phyloP scores from a whole-genome alignment of 75 land plant species.

The Azolla pinnata region DNA sequence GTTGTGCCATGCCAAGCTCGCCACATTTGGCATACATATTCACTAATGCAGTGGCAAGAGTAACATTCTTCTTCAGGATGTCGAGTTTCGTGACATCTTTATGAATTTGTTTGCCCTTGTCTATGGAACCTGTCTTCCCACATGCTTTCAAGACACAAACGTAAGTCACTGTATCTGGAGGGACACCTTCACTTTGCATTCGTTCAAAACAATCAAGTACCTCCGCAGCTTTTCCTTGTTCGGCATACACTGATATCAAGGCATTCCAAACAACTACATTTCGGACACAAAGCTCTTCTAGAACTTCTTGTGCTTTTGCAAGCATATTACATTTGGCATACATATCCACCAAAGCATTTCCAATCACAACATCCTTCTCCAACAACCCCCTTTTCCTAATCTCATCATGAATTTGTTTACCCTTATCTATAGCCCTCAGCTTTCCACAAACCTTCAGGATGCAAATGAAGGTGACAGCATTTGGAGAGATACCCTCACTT shows the following conservation, averaged over 20 bases:
- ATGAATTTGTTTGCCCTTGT: constrained; percentile 53
- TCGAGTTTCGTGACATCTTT: constrained; percentile 44
- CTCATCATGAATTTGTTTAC: constrained; percentile 16
- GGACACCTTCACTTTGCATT: constrained; percentile 28
- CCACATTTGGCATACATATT: constrained; percentile 21
- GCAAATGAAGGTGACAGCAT: constrained; percentile 8
- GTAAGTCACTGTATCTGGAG: constrained; percentile 33
- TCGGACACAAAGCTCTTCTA: constrained; percentile 9
- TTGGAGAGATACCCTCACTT: constrained; percentile 10
- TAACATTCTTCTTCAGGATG: constrained; percentile 10
- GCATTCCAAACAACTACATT: constrained; percentile 25
- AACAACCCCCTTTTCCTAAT: constrained; percentile 11
- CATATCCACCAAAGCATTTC: constrained; percentile 23
- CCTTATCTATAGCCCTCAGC: constrained; percentile 12
- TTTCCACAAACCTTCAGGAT: constrained; percentile 18
- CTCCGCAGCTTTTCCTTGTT: constrained; percentile 17
- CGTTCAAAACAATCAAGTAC: constrained; percentile 12
- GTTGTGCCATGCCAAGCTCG: constrained; percentile 8
- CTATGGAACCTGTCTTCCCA: constrained; percentile 30
- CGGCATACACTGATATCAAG: constrained; percentile 18
- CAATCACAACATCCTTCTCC: constrained; percentile 8
- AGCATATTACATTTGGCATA: constrained; percentile 18
- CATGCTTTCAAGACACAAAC: constrained; percentile 48
- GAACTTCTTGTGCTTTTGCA: constrained; percentile 9
- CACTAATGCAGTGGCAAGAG: constrained; percentile 11